A percentile compares a stretch with the other conserved stretches of the same genome.
Evolutionary conservation across 805 yeast genomes (phyloP).

Genomic region (Yarrowia alimentaria): DNA sequence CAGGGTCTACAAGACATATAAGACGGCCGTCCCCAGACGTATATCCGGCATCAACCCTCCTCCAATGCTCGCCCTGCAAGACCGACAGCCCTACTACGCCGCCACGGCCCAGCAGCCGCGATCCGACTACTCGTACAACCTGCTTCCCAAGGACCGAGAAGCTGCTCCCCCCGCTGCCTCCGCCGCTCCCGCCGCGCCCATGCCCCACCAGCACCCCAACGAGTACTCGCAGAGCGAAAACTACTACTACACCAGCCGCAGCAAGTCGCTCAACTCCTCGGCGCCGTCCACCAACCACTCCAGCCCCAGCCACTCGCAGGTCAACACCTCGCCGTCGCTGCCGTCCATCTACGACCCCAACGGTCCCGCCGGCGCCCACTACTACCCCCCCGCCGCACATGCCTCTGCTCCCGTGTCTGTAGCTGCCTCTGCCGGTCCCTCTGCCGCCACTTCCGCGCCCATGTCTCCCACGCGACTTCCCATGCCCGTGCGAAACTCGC

Average conservation of each 20-base stretch:
- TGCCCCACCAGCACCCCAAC: constrained; percentile 1
- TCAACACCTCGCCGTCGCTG: constrained; percentile 6
- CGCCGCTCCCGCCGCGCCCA: constrained; percentile 1
- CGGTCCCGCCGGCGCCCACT: constrained; percentile 29
- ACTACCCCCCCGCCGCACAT: constrained; percentile 31
- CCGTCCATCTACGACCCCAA: constrained; percentile 26
- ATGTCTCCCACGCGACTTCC: constrained; percentile 27
- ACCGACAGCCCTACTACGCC: constrained; percentile 25
- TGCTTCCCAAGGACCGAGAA: constrained; percentile 20
- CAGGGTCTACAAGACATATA: neutral
- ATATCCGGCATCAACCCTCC: no score
- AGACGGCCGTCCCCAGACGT: no score
- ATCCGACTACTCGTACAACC: constrained; percentile 21
- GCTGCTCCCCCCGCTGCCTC: neutral
- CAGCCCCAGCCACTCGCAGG: constrained; percentile 8
- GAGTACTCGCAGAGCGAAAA: constrained; percentile 21
- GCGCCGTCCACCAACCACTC: constrained; percentile 24
- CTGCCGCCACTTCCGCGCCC: constrained; percentile 31
- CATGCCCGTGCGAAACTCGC: constrained; percentile 12
- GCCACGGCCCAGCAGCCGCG: constrained; percentile 15
- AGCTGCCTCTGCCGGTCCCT: constrained; percentile 23
- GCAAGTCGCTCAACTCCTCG: constrained; percentile 2
- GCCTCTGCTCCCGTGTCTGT: constrained; percentile 24
- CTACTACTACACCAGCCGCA: constrained; percentile 7
- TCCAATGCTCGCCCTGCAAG: constrained; percentile 23